phyloP scores from a whole-genome alignment of 2,329 filamentous ascomycete genomes.

The Myriosclerotinia duriaeana region DNA sequence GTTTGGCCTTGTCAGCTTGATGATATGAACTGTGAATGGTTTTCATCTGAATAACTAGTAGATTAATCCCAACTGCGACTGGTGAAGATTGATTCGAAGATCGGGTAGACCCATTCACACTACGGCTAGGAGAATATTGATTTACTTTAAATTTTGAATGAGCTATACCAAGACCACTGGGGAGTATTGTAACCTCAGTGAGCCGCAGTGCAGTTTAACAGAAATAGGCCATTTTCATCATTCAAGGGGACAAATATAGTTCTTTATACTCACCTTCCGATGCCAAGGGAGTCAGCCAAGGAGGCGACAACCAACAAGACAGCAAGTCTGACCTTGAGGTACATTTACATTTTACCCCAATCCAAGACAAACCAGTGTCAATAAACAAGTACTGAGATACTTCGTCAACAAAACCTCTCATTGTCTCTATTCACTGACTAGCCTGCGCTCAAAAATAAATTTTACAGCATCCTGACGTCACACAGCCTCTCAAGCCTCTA shows the following conservation, averaged over 20 bases:
- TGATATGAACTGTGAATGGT: background rate
- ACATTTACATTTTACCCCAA: constrained; percentile 27
- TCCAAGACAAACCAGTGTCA: no score
- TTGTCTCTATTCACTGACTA: background rate
- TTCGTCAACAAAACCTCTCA: no score
- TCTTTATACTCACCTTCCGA: no score
- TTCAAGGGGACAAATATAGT: no score
- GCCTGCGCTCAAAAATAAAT: background rate
- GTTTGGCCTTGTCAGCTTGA: background rate
- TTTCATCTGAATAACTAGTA: background rate
- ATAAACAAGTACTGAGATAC: no score
- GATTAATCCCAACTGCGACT: background rate
- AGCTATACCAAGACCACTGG: background rate
- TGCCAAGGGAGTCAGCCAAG: constrained; percentile 58
- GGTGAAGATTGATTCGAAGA: background rate
- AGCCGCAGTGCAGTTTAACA: no score
- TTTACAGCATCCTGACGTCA: background rate
- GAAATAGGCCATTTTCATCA: no score
- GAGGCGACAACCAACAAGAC: constrained; percentile 51
- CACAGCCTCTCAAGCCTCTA: background rate
- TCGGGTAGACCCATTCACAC: background rate
- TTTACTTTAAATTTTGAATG: no score
- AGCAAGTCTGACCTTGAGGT: constrained; percentile 53
- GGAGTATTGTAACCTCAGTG: background rate
- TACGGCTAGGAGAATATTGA: background rate